Base-by-base conservation (phyloP, 805 yeast genomes). In the Blastobotrys terrestris region DNA sequence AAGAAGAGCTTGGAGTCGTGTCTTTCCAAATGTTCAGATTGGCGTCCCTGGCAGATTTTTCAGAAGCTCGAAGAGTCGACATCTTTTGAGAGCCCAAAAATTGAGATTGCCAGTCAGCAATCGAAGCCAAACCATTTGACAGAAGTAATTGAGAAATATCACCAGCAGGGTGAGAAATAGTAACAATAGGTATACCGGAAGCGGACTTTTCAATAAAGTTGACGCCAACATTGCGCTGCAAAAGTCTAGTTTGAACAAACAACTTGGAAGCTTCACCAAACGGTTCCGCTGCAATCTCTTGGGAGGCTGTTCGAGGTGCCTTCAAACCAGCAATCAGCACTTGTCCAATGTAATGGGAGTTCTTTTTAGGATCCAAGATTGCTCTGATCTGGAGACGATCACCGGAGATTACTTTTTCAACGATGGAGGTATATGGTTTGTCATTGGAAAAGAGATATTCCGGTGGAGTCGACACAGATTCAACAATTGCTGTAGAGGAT, bases 71-170 rank as follows among this genome's bases (percentile, higher is more conserved):
- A 51, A 86, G 74, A 39, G 65, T 63, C 1, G 76, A 59, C 90
- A 88, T 86, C 20, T 73, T 72, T 44, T 74, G 69, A 8, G 89
- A 71, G 3, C 96, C 96, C 53, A 88, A 71, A 43, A 80, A 60
- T 13, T 77, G 63, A 1, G 89, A 79, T 65, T 89, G 96, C 89
- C 92, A 84, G 65, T 88, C 95, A 21, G 82, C 78, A 48, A 87
- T 81, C 58, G 81, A 83, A 11, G 85, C 95, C 31, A 84, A 73
- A 8, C 96, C 96, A 52, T 74, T 75, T 53, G 77, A 80, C 54
- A 88, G 74, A 53, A 88, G 70, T 57, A 79, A 78, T 58, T 81
- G 85, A 53, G 85, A 80, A 60, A 87, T 82, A 56, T 83, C 82
- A 15, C 95, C 95, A 3, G 86, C 85, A 31, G 95, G 88, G 63